phyloP scores from a whole-genome alignment of 768 basidiomycete genomes.

The Leccinum arenicola region DNA sequence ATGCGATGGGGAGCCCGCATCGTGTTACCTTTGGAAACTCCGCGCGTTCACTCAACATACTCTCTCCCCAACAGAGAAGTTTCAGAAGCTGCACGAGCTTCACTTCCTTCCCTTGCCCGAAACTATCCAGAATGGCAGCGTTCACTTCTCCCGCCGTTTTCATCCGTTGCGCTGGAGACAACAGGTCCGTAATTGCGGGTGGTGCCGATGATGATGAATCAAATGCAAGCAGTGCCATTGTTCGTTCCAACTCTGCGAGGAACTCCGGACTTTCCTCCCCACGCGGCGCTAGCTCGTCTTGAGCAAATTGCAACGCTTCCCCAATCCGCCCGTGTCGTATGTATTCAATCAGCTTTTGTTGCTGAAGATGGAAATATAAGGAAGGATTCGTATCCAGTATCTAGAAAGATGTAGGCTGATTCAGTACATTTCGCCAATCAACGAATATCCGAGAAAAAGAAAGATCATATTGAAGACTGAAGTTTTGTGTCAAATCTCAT shows the following conservation, averaged over 20 bases:
- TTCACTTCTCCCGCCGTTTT: conserved; percentile 97
- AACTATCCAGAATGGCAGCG: conserved; percentile 87
- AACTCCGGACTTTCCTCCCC: conserved; percentile 96
- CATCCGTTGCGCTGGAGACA: conserved; percentile 85
- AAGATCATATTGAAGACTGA: conserved; percentile 95
- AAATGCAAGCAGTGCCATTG: conserved; percentile 91
- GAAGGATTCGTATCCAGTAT: conserved; percentile 95
- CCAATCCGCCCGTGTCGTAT: conserved; percentile 79
- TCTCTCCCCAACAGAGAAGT: conserved; percentile 87
- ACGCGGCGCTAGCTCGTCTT: conserved; percentile 89
- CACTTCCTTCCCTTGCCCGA: conserved; percentile 90
- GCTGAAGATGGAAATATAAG: conserved; percentile 93
- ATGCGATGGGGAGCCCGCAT: conserved; percentile 8
- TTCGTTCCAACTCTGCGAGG: conserved; percentile 85
- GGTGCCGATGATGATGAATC: conserved; percentile 51
- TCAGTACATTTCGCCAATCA: conserved; percentile 14
- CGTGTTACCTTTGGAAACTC: conserved; percentile 73
- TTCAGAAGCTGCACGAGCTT: conserved; percentile 82
- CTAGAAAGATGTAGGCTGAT: conserved; percentile 42
- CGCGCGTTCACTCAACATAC: conserved; percentile 67
- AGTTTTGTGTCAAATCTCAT: conserved; percentile 80
- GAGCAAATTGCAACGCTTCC: conserved; percentile 88
- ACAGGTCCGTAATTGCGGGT: conserved; percentile 72
- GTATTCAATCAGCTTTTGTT: conserved; percentile 92
- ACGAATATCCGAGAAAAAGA: conserved; percentile 1